Base-by-base conservation (phyloP, 148 eudicot species). In the Amaranthus cruentus region DNA sequence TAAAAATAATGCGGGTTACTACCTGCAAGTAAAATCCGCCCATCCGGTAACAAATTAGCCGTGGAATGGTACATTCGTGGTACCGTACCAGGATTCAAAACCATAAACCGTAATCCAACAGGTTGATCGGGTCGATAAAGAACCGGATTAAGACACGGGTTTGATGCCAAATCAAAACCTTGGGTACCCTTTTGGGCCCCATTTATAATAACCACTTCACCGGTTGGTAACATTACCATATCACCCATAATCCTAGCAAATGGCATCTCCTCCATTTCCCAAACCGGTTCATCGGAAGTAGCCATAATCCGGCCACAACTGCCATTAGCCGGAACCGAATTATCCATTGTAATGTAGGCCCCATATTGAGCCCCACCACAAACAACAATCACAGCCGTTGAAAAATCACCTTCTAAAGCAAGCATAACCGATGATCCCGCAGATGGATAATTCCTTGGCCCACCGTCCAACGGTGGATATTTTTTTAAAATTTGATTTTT, bases 361-460 rank as follows among this genome's bases (percentile, higher is more conserved):
- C 98, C 98, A 28, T 74, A 89, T 54, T 78, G 76, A n/a, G 98
- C 97, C 62, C 98, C 98, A 51, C 98, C 98, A 66, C 98, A 94
- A 4, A 94, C 66, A 0, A 94, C 88, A 13, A 94, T 85, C 51
- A 76, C 83, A 11, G 96, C 97, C 7, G 79, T 77, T 4, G 90
- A 82, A 73, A 71, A 88, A 62, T 89, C 93, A 0, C 89, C 91
- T 42, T 73, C 80, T 47, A 94, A 68, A 4, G 98, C 86, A 15
- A 94, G 81, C 98, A 94, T 91, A 12, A 14, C 98, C 1, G 98
- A 94, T 0, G 98, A 94, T n/a, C 98, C 97, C 0, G 91, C 98
- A 0, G 97, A 88, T 7, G 98, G 98, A 73, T 94, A 94, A 50
- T 94, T 94, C 13, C 98, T 75, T 0, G 98, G 97, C 0, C 98